Evolutionary conservation across 495 filamentous ascomycete species (phyloP), one percentile per base, ranked within the genome.

Genomic region (Penicillium diatomitis): DNA sequence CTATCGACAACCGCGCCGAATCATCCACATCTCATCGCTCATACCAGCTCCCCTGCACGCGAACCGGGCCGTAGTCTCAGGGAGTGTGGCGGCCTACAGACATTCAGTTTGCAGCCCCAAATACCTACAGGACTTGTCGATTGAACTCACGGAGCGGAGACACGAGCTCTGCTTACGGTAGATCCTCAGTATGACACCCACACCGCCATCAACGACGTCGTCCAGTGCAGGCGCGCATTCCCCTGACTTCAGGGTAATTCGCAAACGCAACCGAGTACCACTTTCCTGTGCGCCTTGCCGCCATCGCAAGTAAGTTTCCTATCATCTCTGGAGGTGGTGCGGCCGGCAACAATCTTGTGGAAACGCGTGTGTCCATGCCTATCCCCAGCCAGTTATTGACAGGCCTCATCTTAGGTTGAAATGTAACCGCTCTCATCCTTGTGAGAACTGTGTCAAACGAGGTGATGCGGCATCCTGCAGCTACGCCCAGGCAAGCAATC

Each of bases 391-490:
- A 20, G 20, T 20, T 20, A 20, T 20, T 20, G 20, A 20, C 20
- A 20, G 20, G 20, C 20, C 20, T 20, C n/a, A 20, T 20, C 20
- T 20, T 20, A 87, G 85, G 62, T 69, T 90, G 66, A 99, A 96
- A 79, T 99, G 92, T 72, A 94, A 99, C 64, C 86, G 92, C 56
- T 77, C 79, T 41, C 77, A 88, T 53, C 92, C 92, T 38, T 99
- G 92, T 65, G 90, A 95, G 68, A 97, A 97, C 59, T 99, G 92
- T 67, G 76, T 87, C 52, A 95, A 95, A 68, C 82, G 92, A 44
- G 83, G 83, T 31, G 90, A 95, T 66, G 80, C 87, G 7, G 65
- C 76, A 44, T 87, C 87, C 35, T 99, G 92, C 69, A 86, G 85
- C 50, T 99, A 97, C 74, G 92, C 92, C 32, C 79, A 88, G 50